Evolutionary conservation across 768 basidiomycete genomes (phyloP).

Genomic region (Nevesoporus exiguus): DNA sequence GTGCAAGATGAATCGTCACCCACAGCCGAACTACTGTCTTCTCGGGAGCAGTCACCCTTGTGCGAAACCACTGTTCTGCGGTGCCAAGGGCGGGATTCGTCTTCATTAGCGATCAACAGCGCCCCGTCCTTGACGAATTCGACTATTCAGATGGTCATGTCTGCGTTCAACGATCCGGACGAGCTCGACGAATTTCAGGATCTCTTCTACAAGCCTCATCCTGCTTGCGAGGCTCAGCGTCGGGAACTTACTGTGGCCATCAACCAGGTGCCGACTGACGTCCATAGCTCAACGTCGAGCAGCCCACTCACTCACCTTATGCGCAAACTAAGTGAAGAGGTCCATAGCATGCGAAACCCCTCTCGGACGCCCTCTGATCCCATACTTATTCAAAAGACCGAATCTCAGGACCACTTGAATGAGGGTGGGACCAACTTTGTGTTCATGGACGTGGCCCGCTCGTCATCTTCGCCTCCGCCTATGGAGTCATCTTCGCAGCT

Average conservation of each 20-base stretch:
- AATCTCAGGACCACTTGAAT: conserved; percentile 11
- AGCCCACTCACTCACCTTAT: conserved; percentile 39
- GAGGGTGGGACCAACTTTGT: conserved; percentile 11
- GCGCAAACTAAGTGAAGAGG: conserved; percentile 39
- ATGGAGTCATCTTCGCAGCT: conserved; percentile 7
- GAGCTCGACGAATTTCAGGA: conserved; percentile 75
- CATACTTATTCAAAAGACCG: conserved; percentile 8
- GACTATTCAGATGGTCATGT: conserved; percentile 31
- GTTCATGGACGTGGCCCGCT: conserved; percentile 15
- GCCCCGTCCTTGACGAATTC: conserved; percentile 37
- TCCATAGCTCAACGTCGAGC: conserved; percentile 27
- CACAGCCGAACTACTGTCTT: background rate
- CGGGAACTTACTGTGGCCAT: background rate
- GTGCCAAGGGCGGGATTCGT: conserved; percentile 38
- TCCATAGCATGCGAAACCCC: conserved; percentile 26
- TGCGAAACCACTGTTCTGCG: conserved; percentile 4
- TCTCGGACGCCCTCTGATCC: conserved; percentile 13
- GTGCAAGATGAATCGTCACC: background rate
- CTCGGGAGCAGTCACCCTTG: conserved; percentile 1
- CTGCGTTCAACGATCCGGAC: conserved; percentile 55
- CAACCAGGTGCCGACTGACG: conserved; percentile 29
- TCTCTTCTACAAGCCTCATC: conserved; percentile 59
- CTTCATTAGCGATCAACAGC: conserved; percentile 4
- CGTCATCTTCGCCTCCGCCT: conserved; percentile 17
- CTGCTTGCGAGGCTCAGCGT: background rate